Evolutionary conservation across 2,329 filamentous ascomycete genomes (phyloP), one percentile per base, ranked within the genome.

Genomic region (Aspergillus cejpii): DNA sequence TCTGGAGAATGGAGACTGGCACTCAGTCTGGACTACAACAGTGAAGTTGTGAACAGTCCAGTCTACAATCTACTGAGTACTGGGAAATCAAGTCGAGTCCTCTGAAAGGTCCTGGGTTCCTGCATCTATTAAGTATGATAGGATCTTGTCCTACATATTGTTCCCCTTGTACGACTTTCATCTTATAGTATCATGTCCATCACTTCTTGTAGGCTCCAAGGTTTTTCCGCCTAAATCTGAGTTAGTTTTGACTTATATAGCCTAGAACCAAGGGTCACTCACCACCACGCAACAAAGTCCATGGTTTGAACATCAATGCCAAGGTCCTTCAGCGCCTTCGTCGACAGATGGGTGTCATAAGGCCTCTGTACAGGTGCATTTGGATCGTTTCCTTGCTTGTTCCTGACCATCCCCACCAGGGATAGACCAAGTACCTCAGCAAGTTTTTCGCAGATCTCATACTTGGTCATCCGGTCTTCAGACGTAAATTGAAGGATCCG

Each of bases 311-410:
- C 79, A 59, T 85, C 77, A 51, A 95, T 85, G 0, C 80, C 87
- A 49, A 94, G 62, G 11, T 87, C 80, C 63, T 79, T 79, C 52
- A 95, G 68, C 29, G 74, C 79, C 65, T 78, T 79, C 6, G 85
- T 95, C 57, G 86, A 89, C 37, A 96, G 72, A 66, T 95, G 88
- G 56, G 85, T 91, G 67, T 95, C 88, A 61, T 87, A 95, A 10
- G 90, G 89, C 51, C 89, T 76, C 68, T 89, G 80, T 0, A 89
- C 85, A 17, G 76, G 74, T 36, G 83, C 79, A 49, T 79, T 81
- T 5, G 83, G 80, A 52, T 87, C 83, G 62, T 85, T 85, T 28
- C 84, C 84, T 57, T 85, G 75, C 19, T 80, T 77, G 57, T 87
- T 84, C 7, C 56, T 48, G 57, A 79, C 74, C 65, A 95, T 83